A percentile compares a stretch with the other conserved stretches of the same genome.
Conservation (phyloP, 352 stramenopile genomes). For the Phytophthora capsici region DNA sequence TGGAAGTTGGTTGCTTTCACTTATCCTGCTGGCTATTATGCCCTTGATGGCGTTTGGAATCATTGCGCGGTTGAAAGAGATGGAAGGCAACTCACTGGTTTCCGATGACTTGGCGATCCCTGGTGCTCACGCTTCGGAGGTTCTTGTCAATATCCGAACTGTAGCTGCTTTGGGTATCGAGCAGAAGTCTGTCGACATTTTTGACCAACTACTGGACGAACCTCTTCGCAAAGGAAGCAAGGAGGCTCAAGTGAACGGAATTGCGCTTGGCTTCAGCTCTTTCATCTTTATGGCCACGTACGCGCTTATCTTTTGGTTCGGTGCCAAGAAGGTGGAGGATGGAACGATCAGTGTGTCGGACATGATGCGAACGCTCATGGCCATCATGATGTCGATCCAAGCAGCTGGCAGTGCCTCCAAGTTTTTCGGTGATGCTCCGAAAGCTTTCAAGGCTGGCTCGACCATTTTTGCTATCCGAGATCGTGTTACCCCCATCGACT, state of each 20-base stretch:
- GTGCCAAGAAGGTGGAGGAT: conserved; percentile 49
- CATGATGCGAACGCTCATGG: conserved; percentile 58
- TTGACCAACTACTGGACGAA: conserved; percentile 31
- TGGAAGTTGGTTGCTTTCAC: conserved; percentile 53
- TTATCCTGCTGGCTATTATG: conserved; percentile 2
- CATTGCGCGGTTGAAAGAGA: conserved; percentile 5
- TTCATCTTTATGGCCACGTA: conserved; percentile 58
- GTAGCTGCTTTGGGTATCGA: conserved; percentile 49
- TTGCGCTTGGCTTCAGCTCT: conserved; percentile 75
- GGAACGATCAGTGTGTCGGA: conserved; percentile 49
- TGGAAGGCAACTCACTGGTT: conserved; percentile 24
- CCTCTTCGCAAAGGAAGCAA: conserved; percentile 35
- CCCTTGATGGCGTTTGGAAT: background rate
- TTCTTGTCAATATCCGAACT: conserved; percentile 53
- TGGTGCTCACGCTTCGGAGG: conserved; percentile 51
- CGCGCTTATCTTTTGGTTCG: conserved; percentile 70
- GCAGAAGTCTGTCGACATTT: conserved; percentile 26
- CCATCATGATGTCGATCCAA: conserved; percentile 51
- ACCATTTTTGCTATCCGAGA: conserved; percentile 47
- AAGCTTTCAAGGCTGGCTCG: conserved; percentile 67
- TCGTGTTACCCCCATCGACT: conserved; percentile 43
- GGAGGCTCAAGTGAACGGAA: conserved; percentile 43
- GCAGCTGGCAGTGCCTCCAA: conserved; percentile 33
- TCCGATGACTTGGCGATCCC: conserved; percentile 33
- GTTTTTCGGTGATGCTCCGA: conserved; percentile 58